phyloP scores from a whole-genome alignment of 2,329 filamentous ascomycete species.

The Albophoma yamanashiensis region DNA sequence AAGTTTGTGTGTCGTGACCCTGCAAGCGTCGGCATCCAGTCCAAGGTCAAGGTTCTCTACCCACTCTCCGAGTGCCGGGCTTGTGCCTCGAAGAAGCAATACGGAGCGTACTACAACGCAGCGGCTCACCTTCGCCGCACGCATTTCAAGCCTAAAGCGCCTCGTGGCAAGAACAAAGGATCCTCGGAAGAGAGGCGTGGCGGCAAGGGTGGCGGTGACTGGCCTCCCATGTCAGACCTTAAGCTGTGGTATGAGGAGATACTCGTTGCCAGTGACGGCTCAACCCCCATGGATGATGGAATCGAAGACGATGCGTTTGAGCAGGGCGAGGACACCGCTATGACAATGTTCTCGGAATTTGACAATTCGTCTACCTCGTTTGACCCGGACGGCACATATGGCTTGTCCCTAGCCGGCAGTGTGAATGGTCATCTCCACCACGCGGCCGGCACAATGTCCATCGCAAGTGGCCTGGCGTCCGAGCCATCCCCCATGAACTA shows the following conservation, averaged over 20 bases:
- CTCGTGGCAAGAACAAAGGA: slow-evolving; percentile 31
- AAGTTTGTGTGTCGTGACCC: slow-evolving; percentile 52
- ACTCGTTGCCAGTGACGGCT: slow-evolving; percentile 29
- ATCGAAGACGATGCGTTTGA: slow-evolving; percentile 13
- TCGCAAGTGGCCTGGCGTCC: neutral
- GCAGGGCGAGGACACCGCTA: neutral
- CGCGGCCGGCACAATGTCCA: neutral
- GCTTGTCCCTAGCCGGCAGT: neutral
- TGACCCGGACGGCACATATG: neutral
- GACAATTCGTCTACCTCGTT: neutral
- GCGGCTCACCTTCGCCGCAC: slow-evolving; percentile 80
- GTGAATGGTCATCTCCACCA: neutral
- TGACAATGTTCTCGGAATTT: neutral
- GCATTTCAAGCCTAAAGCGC: slow-evolving; percentile 65
- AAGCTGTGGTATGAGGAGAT: slow-evolving; percentile 51
- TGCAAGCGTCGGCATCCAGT: slow-evolving; percentile 22
- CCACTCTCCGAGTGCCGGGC: slow-evolving; percentile 76
- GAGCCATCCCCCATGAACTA: neutral
- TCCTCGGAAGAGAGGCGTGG: slow-evolving; percentile 37
- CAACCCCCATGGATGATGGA: slow-evolving; percentile 18
- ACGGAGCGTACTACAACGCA: slow-evolving; percentile 90
- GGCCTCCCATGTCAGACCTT: slow-evolving; percentile 45
- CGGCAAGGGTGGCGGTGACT: slow-evolving; percentile 42
- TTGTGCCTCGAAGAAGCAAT: slow-evolving; percentile 66
- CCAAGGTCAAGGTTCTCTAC: slow-evolving; percentile 40